Percentiles rank a stretch among this genome's conserved stretches.
Evolutionary conservation across 768 basidiomycete genomes (phyloP).

Genomic region (Mycena belliarum): DNA sequence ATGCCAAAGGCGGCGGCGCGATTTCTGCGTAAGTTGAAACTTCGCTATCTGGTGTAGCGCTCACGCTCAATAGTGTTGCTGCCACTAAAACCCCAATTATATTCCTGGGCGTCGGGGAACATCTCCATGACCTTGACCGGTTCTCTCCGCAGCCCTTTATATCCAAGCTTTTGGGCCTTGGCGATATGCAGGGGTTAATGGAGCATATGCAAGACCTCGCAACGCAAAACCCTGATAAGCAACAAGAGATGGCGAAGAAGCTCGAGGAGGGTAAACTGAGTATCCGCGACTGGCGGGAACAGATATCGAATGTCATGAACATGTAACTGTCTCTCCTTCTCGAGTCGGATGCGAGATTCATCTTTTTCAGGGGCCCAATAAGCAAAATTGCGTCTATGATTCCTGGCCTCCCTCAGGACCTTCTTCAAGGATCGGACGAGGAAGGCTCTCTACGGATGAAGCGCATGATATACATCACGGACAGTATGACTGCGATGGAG

Average conservation of each 20-base stretch:
- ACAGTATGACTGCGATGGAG: conserved; percentile 93
- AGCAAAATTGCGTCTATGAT: conserved; percentile 99
- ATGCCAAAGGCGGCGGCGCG: conserved; percentile 98
- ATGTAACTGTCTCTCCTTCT: conserved; percentile 59
- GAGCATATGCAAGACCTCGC: conserved; percentile 98
- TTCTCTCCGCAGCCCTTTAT: conserved; percentile 98
- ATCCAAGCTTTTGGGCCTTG: conserved; percentile 92
- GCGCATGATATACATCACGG: conserved; percentile 97
- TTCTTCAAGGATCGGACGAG: conserved; percentile 91
- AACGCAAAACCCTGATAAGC: conserved; percentile 90
- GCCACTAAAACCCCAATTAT: conserved; percentile 98
- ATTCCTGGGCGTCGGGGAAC: conserved; percentile 97
- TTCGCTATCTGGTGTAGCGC: not conserved
- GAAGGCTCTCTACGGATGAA: conserved; percentile 91
- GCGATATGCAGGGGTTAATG: conserved; percentile 96
- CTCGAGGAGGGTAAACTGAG: conserved; percentile 96
- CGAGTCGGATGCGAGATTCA: conserved; percentile 9
- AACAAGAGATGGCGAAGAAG: conserved; percentile 98
- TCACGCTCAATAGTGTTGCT: conserved; percentile 69
- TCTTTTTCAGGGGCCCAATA: conserved; percentile 84
- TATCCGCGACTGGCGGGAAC: conserved; percentile 97
- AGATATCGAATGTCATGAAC: conserved; percentile 96
- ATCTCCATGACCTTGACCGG: conserved; percentile 93
- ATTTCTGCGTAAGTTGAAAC: conserved; percentile 85
- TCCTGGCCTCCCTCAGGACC: conserved; percentile 89